phyloP scores from a whole-genome alignment of 163 green algal species.

The Coccomyxa subellipsoidea region DNA sequence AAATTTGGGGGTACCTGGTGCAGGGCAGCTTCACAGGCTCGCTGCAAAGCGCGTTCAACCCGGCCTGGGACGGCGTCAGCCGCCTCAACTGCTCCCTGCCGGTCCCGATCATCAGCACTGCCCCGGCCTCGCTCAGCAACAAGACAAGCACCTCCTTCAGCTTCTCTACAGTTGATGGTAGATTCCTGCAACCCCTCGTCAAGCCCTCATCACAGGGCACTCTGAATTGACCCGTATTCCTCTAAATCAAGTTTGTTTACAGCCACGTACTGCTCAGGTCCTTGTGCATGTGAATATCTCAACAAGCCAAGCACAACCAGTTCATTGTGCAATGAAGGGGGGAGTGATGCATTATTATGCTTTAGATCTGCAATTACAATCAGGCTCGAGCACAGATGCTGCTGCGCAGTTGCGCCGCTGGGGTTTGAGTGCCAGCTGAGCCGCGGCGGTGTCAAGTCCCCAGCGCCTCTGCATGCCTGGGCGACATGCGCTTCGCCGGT shows the following conservation, averaged over 20 bases:
- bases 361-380: too few relatives aligned
- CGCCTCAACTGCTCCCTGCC: conserved; percentile 13
- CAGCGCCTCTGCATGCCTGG: conserved; percentile 29
- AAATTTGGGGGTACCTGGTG: too few relatives aligned
- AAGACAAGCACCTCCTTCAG: neutral
- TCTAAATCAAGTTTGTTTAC: too few relatives aligned
- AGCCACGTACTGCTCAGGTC: too few relatives aligned
- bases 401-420: conserved; percentile 14
- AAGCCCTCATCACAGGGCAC: too few relatives aligned
- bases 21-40: conserved; percentile 2
- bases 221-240: too few relatives aligned
- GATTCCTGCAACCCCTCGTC: neutral
- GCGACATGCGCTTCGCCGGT: conserved; percentile 43
- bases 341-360: too few relatives aligned
- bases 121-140: conserved; percentile 11
- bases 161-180: conserved; percentile 16
- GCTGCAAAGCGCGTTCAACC: conserved; percentile 7
- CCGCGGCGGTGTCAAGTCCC: neutral
- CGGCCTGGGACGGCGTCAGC: neutral
- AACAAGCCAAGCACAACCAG: neutral
- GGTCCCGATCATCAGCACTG: conserved; percentile 14
- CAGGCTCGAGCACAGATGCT: too few relatives aligned
- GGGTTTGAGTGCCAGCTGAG: conserved; percentile 57
- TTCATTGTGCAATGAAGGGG: neutral
- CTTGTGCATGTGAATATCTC: too few relatives aligned